phyloP scores from a whole-genome alignment of 306 rosid species.

The Calophaca sinica region DNA sequence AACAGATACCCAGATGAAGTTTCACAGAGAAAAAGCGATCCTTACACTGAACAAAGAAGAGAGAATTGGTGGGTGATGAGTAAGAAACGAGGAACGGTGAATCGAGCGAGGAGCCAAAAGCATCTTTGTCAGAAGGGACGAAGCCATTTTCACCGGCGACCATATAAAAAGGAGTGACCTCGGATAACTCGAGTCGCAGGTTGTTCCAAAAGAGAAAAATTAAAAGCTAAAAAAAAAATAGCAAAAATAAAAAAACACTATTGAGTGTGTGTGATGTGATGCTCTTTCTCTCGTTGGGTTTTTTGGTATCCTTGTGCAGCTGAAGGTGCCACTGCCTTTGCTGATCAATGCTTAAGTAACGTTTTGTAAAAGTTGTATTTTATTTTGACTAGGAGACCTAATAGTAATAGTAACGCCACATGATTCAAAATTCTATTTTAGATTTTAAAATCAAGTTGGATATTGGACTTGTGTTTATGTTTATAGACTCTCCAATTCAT shows the following conservation, averaged over 20 bases:
- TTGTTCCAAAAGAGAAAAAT: neutral
- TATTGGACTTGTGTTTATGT: too few species aligned
- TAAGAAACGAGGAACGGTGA: slow-evolving; percentile 51
- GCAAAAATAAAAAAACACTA: neutral
- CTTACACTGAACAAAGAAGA: slow-evolving; percentile 69
- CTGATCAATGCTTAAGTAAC: neutral
- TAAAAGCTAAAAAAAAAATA: neutral
- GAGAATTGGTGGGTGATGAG: slow-evolving; percentile 58
- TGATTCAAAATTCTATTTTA: neutral
- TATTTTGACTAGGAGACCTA: too few species aligned
- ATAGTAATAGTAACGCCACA: neutral
- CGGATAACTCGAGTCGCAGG: slow-evolving; percentile 7
- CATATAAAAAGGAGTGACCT: slow-evolving; percentile 34
- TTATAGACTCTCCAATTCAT: too few species aligned
- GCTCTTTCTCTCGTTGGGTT: neutral
- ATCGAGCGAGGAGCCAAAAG: slow-evolving; percentile 61
- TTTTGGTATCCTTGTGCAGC: neutral
- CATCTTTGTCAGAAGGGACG: slow-evolving; percentile 66
- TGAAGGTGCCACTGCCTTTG: slow-evolving; percentile 1
- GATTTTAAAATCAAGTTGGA: too few species aligned
- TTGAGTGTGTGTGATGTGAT: neutral
- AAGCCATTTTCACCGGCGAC: slow-evolving; percentile 57
- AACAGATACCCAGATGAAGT: slow-evolving; percentile 34
- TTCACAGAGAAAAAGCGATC: slow-evolving; percentile 4
- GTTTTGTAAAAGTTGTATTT: neutral